phyloP scores from a whole-genome alignment of 2,329 filamentous ascomycete genomes.

The Thelonectria rubi region DNA sequence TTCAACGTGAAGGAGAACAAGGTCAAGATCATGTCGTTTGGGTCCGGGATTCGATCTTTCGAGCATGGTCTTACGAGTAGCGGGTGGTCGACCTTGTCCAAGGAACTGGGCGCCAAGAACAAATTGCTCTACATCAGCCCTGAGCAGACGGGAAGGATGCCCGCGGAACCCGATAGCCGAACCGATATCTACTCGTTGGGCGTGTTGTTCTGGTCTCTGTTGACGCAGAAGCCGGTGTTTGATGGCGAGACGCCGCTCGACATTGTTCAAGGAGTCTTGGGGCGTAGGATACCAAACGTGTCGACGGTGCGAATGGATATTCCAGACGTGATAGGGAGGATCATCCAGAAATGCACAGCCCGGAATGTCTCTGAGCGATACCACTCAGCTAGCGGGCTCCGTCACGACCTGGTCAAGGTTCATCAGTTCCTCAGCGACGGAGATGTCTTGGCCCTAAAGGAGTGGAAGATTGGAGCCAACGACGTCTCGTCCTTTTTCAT shows the following conservation, averaged over 20 bases:
- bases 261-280: slow-evolving; percentile 89
- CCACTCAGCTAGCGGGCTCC: slow-evolving; percentile 86
- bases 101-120: slow-evolving; percentile 85
- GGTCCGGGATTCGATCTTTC: slow-evolving; percentile 86
- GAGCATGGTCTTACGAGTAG: slow-evolving; percentile 88
- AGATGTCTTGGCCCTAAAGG: slow-evolving; percentile 73
- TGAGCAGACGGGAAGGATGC: slow-evolving; percentile 93
- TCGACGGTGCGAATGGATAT: slow-evolving; percentile 82
- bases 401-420: slow-evolving; percentile 79
- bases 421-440: slow-evolving; percentile 79
- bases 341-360: slow-evolving; percentile 92
- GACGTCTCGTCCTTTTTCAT: slow-evolving; percentile 95
- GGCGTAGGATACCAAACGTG: slow-evolving; percentile 78
- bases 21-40: slow-evolving; percentile 85
- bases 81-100: slow-evolving; percentile 85
- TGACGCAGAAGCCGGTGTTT: slow-evolving; percentile 83
- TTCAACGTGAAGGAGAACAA: slow-evolving; percentile 75
- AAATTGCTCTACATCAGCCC: slow-evolving; percentile 93
- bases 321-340: slow-evolving; percentile 80
- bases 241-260: slow-evolving; percentile 83
- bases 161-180: slow-evolving; percentile 87
- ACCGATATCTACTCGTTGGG: slow-evolving; percentile 95
- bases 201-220: slow-evolving; percentile 85
- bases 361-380: slow-evolving; percentile 90
- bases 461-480: slow-evolving; percentile 80